Base-by-base conservation (phyloP, 768 basidiomycete genomes). In the Mycena rebaudengoi region DNA sequence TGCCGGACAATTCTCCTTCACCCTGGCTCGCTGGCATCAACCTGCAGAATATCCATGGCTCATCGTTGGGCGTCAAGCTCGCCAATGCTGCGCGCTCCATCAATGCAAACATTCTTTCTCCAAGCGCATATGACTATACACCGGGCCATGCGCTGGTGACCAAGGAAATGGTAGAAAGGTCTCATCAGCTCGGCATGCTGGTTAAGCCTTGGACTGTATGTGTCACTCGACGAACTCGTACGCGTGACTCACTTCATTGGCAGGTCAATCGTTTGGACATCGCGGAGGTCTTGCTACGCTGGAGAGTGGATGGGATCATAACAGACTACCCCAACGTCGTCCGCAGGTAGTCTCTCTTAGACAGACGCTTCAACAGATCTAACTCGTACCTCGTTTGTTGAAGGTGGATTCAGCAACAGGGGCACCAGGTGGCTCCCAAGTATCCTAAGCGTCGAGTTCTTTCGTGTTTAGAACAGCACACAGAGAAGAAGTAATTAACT, bases 201-300 rank as follows among this genome's bases (percentile, higher is more conserved):
- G 88, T 94, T 44, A 87, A 88, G 63, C 90, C 91, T 7, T 94
- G 89, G 87, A 94, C 92, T 29, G 90, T 91, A 66, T 85, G 79
- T 54, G 8, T 11, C 30, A 20, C 32, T 6, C 11, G 8, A 25
- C n/a, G n/a, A n/a, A n/a, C n/a, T n/a, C n/a, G n/a, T n/a, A n/a
- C n/a, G n/a, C n/a, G n/a, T n/a, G n/a, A n/a, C n/a, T n/a, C n/a
- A n/a, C n/a, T n/a, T n/a, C n/a, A n/a, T 55, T 14, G 62, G 7
- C 70, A 91, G 90, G 82, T 90, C 61, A 87, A 93, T 71, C 77
- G 81, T 20, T 76, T 91, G 59, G 87, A 85, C 68, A 78, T 87
- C 35, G 83, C 85, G 3, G 86, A 90, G n/a, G 81, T 88, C 65
- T 71, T 94, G 40, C 56, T 88, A 32, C 80, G 81, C 16, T 84